Evolutionary conservation across 257 asterid species (phyloP), one percentile per base, ranked within the genome.

Genomic region (Gynochthodes officinalis): DNA sequence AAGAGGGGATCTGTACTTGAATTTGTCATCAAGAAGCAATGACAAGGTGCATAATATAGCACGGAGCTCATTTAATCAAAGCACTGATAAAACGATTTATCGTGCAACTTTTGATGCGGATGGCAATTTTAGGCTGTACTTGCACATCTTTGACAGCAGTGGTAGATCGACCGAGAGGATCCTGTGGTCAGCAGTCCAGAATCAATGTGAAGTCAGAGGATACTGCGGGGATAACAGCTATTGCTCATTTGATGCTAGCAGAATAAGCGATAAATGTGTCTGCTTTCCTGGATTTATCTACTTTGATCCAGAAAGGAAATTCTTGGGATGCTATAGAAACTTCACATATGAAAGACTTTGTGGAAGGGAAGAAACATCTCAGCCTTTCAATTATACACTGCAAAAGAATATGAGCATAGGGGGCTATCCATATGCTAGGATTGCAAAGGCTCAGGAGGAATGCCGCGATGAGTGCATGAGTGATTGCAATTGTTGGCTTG

Each of bases 71-170:
- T 25, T 5, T 70, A 32, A 28, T 40, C 16, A 43, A 23, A 37
- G 32, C 4, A 23, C 39, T 9, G 28, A 64, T 40, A 58, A 18
- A 4, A 74, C 65, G 0, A 50, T 79, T 23, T 75, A 58, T 61
- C 60, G 49, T 2, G 75, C 67, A 44, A 79, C 75, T 7, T 25
- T 75, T 5, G 80, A 75, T 65, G 11, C 64, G 39, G 75, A 79
- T 66, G 83, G 83, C 25, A 79, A 57, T 62, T 58, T 79, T 66
- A 49, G 80, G 52, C 75, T 75, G 54, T 75, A 75, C 64, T 70
- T 48, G 64, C 80, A 79, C 27, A 25, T 32, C 13, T 71, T 67
- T 7, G 13, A 61, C 2, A 49, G 60, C 43, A 43, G 7, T 21
- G 72, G 70, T 6, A 40, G 59, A 16, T 75, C 64, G 13, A 54